Percentiles rank a stretch among this genome's conserved stretches.
Evolutionary conservation across 176 grass and related monocot genomes (phyloP).

Genomic region (Rhynchospora tenuis): DNA sequence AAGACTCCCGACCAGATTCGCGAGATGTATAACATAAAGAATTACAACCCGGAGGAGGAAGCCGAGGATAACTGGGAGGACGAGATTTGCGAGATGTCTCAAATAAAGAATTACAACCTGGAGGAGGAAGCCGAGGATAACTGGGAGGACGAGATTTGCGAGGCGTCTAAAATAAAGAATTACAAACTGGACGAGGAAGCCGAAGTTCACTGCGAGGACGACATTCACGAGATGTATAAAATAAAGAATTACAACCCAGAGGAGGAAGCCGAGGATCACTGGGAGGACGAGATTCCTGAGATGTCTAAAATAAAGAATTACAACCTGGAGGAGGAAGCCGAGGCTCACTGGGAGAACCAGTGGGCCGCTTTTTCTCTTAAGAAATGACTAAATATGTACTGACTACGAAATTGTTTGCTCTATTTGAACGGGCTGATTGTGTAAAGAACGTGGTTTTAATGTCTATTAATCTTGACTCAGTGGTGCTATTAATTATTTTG

Average conservation of each 20-base stretch:
- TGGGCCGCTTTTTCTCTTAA: not conserved
- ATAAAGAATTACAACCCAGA: not conserved
- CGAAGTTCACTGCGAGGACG: not conserved
- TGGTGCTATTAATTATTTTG: no score
- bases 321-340: slow-evolving; percentile 5
- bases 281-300: not conserved
- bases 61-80: not conserved
- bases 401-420: no score
- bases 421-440: no score
- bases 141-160: not conserved
- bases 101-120: not conserved
- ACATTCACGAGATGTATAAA: no score
- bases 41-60: slow-evolving; percentile 13
- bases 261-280: not conserved
- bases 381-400: no score
- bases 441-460: no score
- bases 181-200: slow-evolving; percentile 9
- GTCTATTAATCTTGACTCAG: no score
- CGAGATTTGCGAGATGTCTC: no score
- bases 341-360: not conserved
- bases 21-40: slow-evolving; percentile 14
- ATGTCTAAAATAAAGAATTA: not conserved
- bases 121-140: slow-evolving; percentile 10
- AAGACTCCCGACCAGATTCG: slow-evolving; percentile 14
- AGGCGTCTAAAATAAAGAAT: no score